These are phyloP conservation scores for Rubus parviflorus DNA, from an alignment of 306 rosid genomes.

Conservation along the genomic window DNA sequence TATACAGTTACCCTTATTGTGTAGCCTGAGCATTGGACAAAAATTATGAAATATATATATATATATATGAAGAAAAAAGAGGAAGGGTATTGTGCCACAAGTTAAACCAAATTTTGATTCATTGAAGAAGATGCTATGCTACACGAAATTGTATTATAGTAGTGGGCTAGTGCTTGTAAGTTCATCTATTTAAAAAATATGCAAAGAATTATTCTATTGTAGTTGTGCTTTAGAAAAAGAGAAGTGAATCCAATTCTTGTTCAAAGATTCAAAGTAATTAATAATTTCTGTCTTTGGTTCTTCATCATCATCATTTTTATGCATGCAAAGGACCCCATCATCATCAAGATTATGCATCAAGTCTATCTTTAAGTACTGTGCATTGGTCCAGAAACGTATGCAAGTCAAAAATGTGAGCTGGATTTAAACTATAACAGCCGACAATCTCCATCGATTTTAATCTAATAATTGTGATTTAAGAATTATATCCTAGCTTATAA, in stretches of 20 bases:
- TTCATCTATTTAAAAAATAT: not conserved
- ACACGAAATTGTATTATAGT: too few relatives aligned
- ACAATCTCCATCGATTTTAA: not conserved
- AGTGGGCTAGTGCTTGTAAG: too few relatives aligned
- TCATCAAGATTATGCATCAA: not conserved
- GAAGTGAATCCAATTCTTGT: not conserved
- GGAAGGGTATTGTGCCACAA: not conserved
- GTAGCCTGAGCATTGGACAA: too few relatives aligned
- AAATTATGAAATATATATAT: too few relatives aligned
- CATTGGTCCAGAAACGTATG: not conserved
- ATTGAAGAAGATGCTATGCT: too few relatives aligned
- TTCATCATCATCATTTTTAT: not conserved
- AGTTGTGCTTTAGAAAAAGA: not conserved
- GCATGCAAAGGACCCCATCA: not conserved
- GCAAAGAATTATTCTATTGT: not conserved
- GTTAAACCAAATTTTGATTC: not conserved
- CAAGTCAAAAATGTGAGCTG: not conserved
- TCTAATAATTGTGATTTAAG: not conserved
- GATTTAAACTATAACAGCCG: not conserved
- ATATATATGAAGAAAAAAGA: not conserved
- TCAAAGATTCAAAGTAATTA: not conserved
- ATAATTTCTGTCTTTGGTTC: not conserved
- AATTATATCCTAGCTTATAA: slow-evolving; percentile 3
- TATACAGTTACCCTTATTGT: not conserved
- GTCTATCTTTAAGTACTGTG: not conserved